Evolutionary conservation across 495 filamentous ascomycete genomes (phyloP), one percentile per base, ranked within the genome.

Genomic region (Pseudoneurospora amorphoporcata): DNA sequence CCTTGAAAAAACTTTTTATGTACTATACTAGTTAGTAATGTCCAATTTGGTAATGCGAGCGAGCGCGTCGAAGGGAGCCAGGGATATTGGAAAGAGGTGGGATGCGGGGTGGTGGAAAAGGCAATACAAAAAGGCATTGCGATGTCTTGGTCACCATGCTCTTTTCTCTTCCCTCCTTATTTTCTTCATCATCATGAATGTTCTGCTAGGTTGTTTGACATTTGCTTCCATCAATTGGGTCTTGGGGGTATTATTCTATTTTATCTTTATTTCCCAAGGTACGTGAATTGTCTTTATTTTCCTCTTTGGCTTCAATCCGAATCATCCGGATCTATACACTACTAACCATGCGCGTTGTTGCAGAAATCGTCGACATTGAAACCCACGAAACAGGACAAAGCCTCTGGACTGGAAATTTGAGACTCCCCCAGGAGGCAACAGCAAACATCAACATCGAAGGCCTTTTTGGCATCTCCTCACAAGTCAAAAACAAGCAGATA

Each of bases 31-130:
- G 53, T 65, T 4, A 5, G 23, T 35, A 65, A 35, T 35, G 12
- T 37, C 53, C 23, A 65, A 35, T 65, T 4, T 65, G 53, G 53
- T 65, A 65, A 35, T 65, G 53, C 53, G 29, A 65, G 53, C 53
- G 47, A 61, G 47, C 23, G 29, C 29, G 23, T 65, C 53, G 14
- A 65, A 35, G 29, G 53, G 29, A 65, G 53, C 2, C 16, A 17
- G 53, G 29, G 12, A 32, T 35, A 61, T 65, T 1, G 14, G 53
- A 8, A 65, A 29, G 23, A 2, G 23, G 2, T 32, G 53, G 53
- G 0, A 0, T 0, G 6, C 4, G 14, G 14, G 29, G 29, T 35
- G 14, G 53, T 3, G 29, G 53, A 17, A 65, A 65, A 65, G 14
- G 29, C 14, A 65, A 65, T 65, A 32, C 29, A 61, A 58, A 58